Conservation (phyloP, 306 rosid species). For the Quercus suber region DNA sequence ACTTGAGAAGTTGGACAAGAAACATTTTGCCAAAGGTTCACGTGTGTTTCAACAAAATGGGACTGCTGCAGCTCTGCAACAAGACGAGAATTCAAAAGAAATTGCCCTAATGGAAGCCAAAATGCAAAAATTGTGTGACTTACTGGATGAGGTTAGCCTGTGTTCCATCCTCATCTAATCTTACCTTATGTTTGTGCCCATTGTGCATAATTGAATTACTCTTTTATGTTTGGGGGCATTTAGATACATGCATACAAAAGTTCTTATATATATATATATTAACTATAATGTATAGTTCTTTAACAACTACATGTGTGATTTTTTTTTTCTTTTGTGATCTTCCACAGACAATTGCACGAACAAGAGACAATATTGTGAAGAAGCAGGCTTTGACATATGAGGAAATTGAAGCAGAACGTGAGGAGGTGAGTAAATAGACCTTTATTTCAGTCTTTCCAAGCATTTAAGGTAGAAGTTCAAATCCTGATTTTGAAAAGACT, state of each 20-base stretch:
- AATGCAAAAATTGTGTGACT: slow-evolving; percentile 61
- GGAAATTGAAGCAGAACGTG: slow-evolving; percentile 96
- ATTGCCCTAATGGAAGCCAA: slow-evolving; percentile 77
- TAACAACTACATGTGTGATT: slow-evolving; percentile 4
- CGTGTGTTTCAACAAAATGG: slow-evolving; percentile 52
- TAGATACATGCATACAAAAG: neutral
- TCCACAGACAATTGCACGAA: slow-evolving; percentile 69
- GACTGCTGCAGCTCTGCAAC: slow-evolving; percentile 44
- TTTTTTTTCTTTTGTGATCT: slow-evolving; percentile 9
- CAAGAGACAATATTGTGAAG: slow-evolving; percentile 90
- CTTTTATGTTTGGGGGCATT: neutral
- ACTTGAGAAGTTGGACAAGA: slow-evolving; percentile 80
- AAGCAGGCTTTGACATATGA: slow-evolving; percentile 94
- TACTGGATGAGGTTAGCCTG: slow-evolving; percentile 66
- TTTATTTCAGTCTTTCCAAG: neutral
- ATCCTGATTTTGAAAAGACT: neutral
- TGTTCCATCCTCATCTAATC: slow-evolving; percentile 10
- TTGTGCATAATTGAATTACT: slow-evolving; percentile 4
- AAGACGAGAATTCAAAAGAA: slow-evolving; percentile 60
- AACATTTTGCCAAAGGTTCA: slow-evolving; percentile 77
- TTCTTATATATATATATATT: neutral
- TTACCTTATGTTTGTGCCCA: neutral
- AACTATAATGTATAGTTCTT: neutral
- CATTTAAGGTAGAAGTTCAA: neutral
- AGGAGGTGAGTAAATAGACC: slow-evolving; percentile 63